Base-by-base conservation (phyloP, 1,284 basidiomycete species). In the Tranzscheliella williamsii region DNA sequence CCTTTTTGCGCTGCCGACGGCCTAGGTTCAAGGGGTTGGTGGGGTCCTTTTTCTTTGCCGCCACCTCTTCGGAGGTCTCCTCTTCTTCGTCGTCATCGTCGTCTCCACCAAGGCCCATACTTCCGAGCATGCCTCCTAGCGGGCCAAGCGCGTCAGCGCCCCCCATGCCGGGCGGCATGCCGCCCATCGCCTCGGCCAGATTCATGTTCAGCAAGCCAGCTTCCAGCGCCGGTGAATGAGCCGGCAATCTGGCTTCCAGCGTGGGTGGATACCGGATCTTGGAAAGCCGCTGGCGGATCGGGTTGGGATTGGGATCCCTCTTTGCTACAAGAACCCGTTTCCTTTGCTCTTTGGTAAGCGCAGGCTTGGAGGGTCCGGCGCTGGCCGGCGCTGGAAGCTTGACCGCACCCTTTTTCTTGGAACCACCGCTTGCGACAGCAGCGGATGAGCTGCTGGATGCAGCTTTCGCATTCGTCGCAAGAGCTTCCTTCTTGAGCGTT, bases 131-230 rank as follows among this genome's bases (percentile, higher is more conserved):
- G 18, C 63, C 65, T 20, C 69, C 71, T 6, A 76, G 44, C 2
- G 71, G 67, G 13, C 70, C 72, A 35, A 75, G 62, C 17, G 58
- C 51, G 13, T 56, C 51, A 1, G 58, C 51, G 15, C 58, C 66
- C 5, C 45, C 47, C 47, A 53, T 55, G 13, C 55, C 57, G 4
- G 54, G 53, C 13, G 54, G 58, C 44, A 55, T 56, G 27, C 65
- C 74, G 30, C 73, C 73, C 54, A 75, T 69, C 23, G 69, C 68
- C 27, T 65, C 60, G 23, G 53, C 62, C 17, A 75, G 35, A 41
- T 73, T 68, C 51, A 70, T 64, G 47, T 74, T 72, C 36, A 77
- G 57, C 46, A 74, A 36, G 15, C 74, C 73, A 12, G 55, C 55
- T 29, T 69, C 62, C 24, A 65, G 38, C 4, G 70, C 72, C 0